Evolutionary conservation across 2,329 filamentous ascomycete species (phyloP).

Genomic region (Sphaerulina vaccinii): DNA sequence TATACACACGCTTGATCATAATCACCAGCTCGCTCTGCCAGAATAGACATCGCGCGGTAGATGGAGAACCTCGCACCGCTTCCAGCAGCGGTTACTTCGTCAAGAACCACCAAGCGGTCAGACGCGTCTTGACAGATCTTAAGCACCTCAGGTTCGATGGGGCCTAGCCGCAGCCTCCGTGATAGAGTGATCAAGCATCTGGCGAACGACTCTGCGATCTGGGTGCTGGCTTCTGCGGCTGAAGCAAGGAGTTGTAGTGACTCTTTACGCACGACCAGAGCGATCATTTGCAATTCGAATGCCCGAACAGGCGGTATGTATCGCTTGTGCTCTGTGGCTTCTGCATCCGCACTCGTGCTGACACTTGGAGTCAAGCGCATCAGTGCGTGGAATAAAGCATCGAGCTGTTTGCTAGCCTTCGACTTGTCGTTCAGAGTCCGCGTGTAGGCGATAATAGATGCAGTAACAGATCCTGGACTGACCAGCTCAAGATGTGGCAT

Average conservation of each 20-base stretch:
- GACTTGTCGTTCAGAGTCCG: slow-evolving; percentile 48
- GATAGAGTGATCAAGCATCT: slow-evolving; percentile 62
- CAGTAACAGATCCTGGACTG: slow-evolving; percentile 57
- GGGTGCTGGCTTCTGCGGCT: slow-evolving; percentile 59
- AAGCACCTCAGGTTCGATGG: slow-evolving; percentile 2
- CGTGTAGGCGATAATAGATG: slow-evolving; percentile 54
- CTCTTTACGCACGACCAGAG: slow-evolving; percentile 59
- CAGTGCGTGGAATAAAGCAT: slow-evolving; percentile 63
- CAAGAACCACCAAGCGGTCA: not conserved
- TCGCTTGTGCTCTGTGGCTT: slow-evolving; percentile 54
- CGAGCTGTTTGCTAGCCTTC: slow-evolving; percentile 65
- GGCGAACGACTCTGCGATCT: slow-evolving; percentile 64
- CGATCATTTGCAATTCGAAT: slow-evolving; percentile 64
- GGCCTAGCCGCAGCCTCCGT: slow-evolving; percentile 14
- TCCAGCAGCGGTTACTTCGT: not conserved
- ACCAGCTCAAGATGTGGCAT: slow-evolving; percentile 56
- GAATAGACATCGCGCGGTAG: slow-evolving; percentile 18
- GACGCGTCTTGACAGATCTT: slow-evolving; percentile 9
- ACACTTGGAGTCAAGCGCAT: slow-evolving; percentile 66
- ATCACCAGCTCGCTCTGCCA: slow-evolving; percentile 22
- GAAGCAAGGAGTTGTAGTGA: slow-evolving; percentile 67
- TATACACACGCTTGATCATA: slow-evolving; percentile 13
- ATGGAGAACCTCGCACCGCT: slow-evolving; percentile 13
- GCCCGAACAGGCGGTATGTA: slow-evolving; percentile 58
- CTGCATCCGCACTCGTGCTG: slow-evolving; percentile 61